Evolutionary conservation across 495 filamentous ascomycete species (phyloP).

Genomic region (Schizothecium vesticola): DNA sequence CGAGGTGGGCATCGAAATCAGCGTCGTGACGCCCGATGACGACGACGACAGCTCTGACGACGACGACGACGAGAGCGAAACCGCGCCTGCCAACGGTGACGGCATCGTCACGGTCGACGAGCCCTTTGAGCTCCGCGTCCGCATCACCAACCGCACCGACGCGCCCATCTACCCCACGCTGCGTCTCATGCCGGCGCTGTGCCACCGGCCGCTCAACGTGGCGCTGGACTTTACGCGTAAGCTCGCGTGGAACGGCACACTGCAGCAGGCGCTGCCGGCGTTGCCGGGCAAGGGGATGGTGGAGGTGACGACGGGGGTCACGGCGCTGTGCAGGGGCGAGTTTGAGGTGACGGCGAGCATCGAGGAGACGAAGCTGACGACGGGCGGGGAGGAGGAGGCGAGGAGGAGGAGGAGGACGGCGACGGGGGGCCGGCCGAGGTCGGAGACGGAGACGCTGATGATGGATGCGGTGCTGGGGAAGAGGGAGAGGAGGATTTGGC

Average conservation of each 20-base stretch:
- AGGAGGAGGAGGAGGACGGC: conserved; percentile 19
- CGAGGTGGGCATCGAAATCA: conserved; percentile 67
- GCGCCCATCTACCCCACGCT: conserved; percentile 66
- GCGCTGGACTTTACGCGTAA: conserved; percentile 77
- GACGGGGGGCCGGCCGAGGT: conserved; percentile 37
- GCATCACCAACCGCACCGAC: conserved; percentile 64
- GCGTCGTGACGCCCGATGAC: conserved; percentile 29
- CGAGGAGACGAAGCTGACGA: conserved; percentile 63
- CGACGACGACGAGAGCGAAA: background rate
- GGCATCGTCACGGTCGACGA: conserved; percentile 55
- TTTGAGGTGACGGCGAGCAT: conserved; percentile 78
- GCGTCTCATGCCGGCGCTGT: conserved; percentile 69
- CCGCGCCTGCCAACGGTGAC: background rate
- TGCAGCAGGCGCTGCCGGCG: conserved; percentile 66
- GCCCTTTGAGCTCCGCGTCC: conserved; percentile 63
- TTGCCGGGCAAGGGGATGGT: conserved; percentile 51
- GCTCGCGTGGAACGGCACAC: conserved; percentile 75
- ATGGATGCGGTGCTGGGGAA: conserved; percentile 51
- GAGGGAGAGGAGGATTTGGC: conserved; percentile 66
- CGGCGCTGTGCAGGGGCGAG: conserved; percentile 68
- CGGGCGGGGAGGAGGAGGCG: conserved; percentile 22
- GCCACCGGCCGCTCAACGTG: conserved; percentile 64
- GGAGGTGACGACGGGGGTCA: conserved; percentile 58
- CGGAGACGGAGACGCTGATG: conserved; percentile 46
- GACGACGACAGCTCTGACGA: conserved; percentile 6